These are phyloP conservation scores for Cyclostephanos invisitatus DNA, from an alignment of 108 stramenopile genomes.

Conservation along the genomic window DNA sequence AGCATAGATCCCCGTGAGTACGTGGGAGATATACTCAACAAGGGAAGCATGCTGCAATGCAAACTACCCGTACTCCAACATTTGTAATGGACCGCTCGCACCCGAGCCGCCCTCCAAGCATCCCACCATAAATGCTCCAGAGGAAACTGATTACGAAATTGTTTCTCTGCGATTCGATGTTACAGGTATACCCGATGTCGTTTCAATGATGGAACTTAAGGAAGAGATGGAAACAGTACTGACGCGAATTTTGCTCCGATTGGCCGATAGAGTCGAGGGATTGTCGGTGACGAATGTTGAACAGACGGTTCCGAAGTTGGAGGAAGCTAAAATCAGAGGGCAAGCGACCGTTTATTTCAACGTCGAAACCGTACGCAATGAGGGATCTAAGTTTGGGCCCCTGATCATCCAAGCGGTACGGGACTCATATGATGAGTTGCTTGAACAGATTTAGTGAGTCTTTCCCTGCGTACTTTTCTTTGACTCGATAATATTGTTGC, in stretches of 20 bases:
- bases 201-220: conserved; percentile 5
- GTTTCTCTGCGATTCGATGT: conserved; percentile 20
- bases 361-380: conserved; percentile 18
- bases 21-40: conserved; percentile 20
- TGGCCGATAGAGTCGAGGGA: neutral
- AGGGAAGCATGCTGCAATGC: conserved; percentile 19
- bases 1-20: conserved; percentile 37
- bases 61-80: conserved; percentile 24
- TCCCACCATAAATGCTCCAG: conserved; percentile 4
- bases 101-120: conserved; percentile 12
- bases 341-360: conserved; percentile 20
- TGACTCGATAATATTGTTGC: neutral
- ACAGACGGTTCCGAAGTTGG: neutral
- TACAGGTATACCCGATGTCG: conserved; percentile 10
- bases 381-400: conserved; percentile 19
- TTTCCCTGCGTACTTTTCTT: neutral
- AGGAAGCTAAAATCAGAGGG: neutral
- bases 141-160: conserved; percentile 5
- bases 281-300: conserved; percentile 3
- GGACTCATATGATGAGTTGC: conserved; percentile 21
- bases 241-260: neutral
- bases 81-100: conserved; percentile 8
- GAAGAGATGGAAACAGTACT: conserved; percentile 5
- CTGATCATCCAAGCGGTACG: conserved; percentile 24
- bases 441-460: conserved; percentile 15